A percentile compares a stretch with the other conserved stretches of the same genome.
These are phyloP conservation scores for Pseudopediastrum boryanum DNA, from an alignment of 139 green algal genomes.

Conservation along the genomic window DNA sequence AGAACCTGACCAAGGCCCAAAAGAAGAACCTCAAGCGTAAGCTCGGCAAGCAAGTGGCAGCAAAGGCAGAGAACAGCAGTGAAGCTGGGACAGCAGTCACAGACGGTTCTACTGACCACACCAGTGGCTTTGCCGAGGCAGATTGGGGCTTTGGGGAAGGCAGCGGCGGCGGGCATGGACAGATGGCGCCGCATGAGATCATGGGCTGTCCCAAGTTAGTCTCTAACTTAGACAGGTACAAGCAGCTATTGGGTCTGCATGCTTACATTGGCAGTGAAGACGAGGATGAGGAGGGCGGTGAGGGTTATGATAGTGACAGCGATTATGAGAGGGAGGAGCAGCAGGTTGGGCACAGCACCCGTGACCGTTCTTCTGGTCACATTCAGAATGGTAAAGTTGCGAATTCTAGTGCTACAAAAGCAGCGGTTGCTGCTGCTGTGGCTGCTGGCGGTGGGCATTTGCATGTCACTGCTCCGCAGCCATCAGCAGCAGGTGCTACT, in stretches of 20 bases:
- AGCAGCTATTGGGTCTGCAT: conserved; percentile 12
- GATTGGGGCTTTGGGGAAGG: too few relatives aligned
- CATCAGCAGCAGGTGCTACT: conserved; percentile 12
- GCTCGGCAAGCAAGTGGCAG: conserved; percentile 26
- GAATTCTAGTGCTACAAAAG: not conserved
- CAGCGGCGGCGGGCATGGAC: not conserved
- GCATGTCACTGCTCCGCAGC: not conserved
- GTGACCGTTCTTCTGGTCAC: not conserved
- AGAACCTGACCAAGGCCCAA: conserved; percentile 32
- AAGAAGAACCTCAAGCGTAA: conserved; percentile 36
- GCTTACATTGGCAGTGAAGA: not conserved
- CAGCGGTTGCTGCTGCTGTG: not conserved
- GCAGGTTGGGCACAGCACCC: too few relatives aligned
- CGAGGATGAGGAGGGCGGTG: not conserved
- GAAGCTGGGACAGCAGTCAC: conserved; percentile 19
- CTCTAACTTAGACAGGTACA: conserved; percentile 2
- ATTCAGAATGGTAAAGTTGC: not conserved
- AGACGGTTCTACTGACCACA: not conserved
- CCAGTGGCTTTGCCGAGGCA: not conserved
- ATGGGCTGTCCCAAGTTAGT: conserved; percentile 2
- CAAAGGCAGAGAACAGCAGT: not conserved
- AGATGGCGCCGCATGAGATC: not conserved
- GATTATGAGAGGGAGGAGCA: too few relatives aligned
- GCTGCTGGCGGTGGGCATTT: not conserved
- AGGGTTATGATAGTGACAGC: not conserved